Conservation (phyloP, 257 asterid species). For the Solanum clarkiae region DNA sequence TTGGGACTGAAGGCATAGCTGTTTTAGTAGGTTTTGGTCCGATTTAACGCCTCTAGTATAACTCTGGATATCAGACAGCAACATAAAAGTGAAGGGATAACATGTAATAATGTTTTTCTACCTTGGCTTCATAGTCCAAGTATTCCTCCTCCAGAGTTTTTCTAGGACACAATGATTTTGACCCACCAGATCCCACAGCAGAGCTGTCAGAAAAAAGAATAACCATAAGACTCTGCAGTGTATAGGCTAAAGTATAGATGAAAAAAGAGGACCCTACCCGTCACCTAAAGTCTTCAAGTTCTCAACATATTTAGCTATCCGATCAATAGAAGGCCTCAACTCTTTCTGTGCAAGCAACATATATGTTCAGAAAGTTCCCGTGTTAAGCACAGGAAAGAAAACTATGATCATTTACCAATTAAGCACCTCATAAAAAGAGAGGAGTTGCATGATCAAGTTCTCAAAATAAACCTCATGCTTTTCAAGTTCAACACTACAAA, state of each 20-base stretch:
- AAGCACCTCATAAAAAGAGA: slow-evolving; percentile 75
- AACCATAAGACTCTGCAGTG: neutral
- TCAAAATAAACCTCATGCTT: slow-evolving; percentile 76
- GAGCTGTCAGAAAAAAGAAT: slow-evolving; percentile 30
- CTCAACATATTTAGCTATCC: slow-evolving; percentile 71
- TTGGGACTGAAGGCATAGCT: neutral
- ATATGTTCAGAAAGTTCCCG: neutral
- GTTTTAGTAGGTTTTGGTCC: neutral
- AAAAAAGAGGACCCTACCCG: slow-evolving; percentile 34
- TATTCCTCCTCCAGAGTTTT: slow-evolving; percentile 92
- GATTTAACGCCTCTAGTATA: neutral
- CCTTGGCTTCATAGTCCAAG: slow-evolving; percentile 82
- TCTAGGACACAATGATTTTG: slow-evolving; percentile 46
- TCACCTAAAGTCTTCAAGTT: slow-evolving; percentile 62
- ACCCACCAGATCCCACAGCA: slow-evolving; percentile 26
- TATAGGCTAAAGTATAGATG: neutral
- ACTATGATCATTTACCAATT: neutral
- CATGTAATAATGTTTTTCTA: slow-evolving; percentile 5
- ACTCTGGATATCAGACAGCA: neutral
- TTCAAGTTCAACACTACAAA: slow-evolving; percentile 70
- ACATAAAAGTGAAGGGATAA: neutral
- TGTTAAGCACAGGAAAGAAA: neutral
- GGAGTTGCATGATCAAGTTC: slow-evolving; percentile 54
- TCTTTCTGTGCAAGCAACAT: slow-evolving; percentile 45
- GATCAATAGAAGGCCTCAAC: slow-evolving; percentile 64